Evolutionary conservation across 441 rosid species (phyloP).

Genomic region (Corymbia citriodora): DNA sequence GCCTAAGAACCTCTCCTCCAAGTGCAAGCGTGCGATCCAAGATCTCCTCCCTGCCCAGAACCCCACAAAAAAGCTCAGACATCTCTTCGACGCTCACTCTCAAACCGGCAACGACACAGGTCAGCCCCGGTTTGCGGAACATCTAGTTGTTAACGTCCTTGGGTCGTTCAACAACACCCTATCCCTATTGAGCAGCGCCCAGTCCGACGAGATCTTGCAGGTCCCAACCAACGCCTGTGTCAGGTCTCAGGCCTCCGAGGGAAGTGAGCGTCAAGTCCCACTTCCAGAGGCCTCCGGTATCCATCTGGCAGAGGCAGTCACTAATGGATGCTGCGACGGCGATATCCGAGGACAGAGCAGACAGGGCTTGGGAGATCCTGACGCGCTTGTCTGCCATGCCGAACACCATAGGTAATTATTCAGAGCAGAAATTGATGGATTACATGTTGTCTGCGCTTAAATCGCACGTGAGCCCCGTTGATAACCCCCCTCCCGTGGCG

Average conservation of each 20-base stretch:
- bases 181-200: constrained; percentile 10
- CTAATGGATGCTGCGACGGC: constrained; percentile 67
- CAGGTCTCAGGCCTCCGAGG: constrained; percentile 44
- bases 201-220: neutral
- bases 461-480: constrained; percentile 39
- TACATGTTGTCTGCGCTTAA: constrained; percentile 54
- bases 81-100: neutral
- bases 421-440: constrained; percentile 67
- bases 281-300: no score
- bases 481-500: constrained; percentile 39
- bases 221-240: constrained; percentile 6
- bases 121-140: neutral
- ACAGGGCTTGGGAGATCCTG: constrained; percentile 54
- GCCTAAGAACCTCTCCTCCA: neutral
- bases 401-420: constrained; percentile 34
- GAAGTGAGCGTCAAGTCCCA: no score
- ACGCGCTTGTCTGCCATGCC: constrained; percentile 40
- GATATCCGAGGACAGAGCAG: constrained; percentile 54
- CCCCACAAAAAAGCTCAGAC: no score
- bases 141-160: constrained; percentile 22
- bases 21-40: no score
- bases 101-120: neutral
- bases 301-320: constrained; percentile 40
- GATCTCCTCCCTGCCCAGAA: no score
- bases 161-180: constrained; percentile 22